These are phyloP conservation scores for Ogataea nonfermentans DNA, from an alignment of 805 yeast species.

Conservation along the genomic window DNA sequence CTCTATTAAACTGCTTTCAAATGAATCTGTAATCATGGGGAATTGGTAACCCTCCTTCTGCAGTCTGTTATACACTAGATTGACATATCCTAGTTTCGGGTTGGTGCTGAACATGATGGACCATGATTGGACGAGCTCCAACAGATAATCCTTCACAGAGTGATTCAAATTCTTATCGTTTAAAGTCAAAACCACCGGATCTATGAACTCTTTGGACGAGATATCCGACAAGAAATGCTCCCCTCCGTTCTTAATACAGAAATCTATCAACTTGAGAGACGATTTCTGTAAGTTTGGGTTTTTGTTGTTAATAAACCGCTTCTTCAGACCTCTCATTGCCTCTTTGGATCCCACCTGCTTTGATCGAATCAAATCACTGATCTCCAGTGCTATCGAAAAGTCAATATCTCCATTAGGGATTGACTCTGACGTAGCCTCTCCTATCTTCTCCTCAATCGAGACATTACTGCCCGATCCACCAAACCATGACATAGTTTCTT, in stretches of 20 bases:
- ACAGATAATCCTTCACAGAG: constrained; percentile 57
- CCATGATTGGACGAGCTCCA: constrained; percentile 75
- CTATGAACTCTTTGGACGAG: constrained; percentile 82
- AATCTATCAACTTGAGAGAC: constrained; percentile 73
- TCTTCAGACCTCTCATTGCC: constrained; percentile 82
- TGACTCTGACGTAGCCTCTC: constrained; percentile 81
- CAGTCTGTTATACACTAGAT: constrained; percentile 57
- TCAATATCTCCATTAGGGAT: constrained; percentile 91
- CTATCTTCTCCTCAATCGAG: constrained; percentile 60
- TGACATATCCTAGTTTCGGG: constrained; percentile 62
- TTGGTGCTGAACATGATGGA: constrained; percentile 68
- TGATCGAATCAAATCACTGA: constrained; percentile 82
- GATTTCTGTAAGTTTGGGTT: constrained; percentile 83
- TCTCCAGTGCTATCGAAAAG: constrained; percentile 66
- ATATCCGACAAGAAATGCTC: constrained; percentile 76
- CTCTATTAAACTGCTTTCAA: constrained; percentile 61
- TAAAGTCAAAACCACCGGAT: constrained; percentile 57
- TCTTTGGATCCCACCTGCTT: constrained; percentile 76
- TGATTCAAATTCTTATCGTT: constrained; percentile 35
- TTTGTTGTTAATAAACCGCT: constrained; percentile 52
- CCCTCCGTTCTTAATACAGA: constrained; percentile 93
- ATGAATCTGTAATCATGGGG: constrained; percentile 46
- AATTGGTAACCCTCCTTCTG: constrained; percentile 63
- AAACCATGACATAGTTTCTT: constrained; percentile 52
- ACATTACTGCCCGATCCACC: constrained; percentile 33